These are phyloP conservation scores for Ormosia semicastrata DNA, from an alignment of 306 rosid species.

Conservation along the genomic window DNA sequence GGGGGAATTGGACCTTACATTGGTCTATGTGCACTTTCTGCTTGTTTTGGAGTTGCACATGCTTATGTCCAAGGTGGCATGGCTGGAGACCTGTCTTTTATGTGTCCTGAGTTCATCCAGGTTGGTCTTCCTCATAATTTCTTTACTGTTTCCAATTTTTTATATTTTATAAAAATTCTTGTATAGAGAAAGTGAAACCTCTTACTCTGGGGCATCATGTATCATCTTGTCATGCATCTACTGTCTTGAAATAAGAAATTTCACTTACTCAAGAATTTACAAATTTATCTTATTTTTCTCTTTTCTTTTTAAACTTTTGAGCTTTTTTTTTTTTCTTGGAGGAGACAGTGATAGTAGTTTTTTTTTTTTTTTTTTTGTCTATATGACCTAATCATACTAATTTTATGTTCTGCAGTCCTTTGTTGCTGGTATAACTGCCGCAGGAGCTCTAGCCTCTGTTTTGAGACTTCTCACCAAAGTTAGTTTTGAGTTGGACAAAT, in stretches of 20 bases:
- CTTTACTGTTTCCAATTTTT: not conserved
- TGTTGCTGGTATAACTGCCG: constrained; percentile 49
- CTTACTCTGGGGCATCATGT: too few species aligned
- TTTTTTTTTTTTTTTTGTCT: not conserved
- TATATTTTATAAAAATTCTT: not conserved
- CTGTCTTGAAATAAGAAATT: too few species aligned
- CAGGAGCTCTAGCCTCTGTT: constrained; percentile 56
- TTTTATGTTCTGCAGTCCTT: constrained; percentile 40
- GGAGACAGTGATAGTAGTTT: not conserved
- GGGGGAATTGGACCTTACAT: constrained; percentile 59
- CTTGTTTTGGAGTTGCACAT: constrained; percentile 54
- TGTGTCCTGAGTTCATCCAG: constrained; percentile 62
- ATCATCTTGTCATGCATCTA: too few species aligned
- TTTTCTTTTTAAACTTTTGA: too few species aligned
- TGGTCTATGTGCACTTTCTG: constrained; percentile 46
- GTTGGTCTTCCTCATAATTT: constrained; percentile 16
- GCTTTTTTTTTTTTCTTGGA: not conserved
- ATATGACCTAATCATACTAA: not conserved
- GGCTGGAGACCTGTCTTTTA: constrained; percentile 52
- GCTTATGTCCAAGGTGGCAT: constrained; percentile 66
- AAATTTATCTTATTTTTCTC: too few species aligned
- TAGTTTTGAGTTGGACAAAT: constrained; percentile 50
- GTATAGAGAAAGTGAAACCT: not conserved
- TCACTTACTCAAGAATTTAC: too few species aligned
- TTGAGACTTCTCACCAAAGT: constrained; percentile 51